Evolutionary conservation across 352 stramenopile genomes (phyloP), one percentile per base, ranked within the genome.

Genomic region (Globisporangium orthogonon): DNA sequence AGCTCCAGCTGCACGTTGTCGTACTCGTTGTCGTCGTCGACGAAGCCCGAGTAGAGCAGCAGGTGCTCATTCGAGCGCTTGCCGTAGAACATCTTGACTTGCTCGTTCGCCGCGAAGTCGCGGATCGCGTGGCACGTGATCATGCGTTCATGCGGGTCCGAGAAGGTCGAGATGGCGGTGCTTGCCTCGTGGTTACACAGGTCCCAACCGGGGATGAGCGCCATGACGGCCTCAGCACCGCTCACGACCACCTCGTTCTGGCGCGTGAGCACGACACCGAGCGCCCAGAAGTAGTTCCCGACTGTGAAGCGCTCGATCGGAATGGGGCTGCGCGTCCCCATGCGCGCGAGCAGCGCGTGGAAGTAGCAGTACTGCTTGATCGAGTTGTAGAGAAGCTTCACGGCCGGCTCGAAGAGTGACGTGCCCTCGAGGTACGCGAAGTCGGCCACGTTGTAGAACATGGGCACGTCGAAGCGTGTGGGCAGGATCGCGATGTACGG

Each of bases 341-440:
- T 60, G 1, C 55, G 50, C 40, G 69, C 39, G 10, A 71, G 54
- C 14, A 72, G 54, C 23, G 54, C 54, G 39, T 67, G 65, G 17
- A 86, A 50, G 61, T 87, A 82, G 43, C 69, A 70, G 51, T 80
- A 87, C 56, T 83, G 73, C 52, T 83, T 83, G 69, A 87, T 73
- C 29, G 67, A 69, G 55, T 83, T 87, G 69, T 78, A 81, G 30
- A 83, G 50, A 4, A 82, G 54, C 56, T 78, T 73, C 39, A 78
- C 63, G 2, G 73, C 70, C 15, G 71, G 65, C 1, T 65, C 60
- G 48, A 72, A 82, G 1, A 77, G 63, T 31, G 68, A 43, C 3
- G 72, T 80, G 14, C 62, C 56, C n/a, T 68, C 60, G 28, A 87
- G 62, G 18, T 61, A 69, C 30, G 66, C 62, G 47, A 85, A 78